Percentiles rank a stretch among this genome's conserved stretches.
Evolutionary conservation across 345 rosid genomes (phyloP).

Genomic region (Psidium guajava): DNA sequence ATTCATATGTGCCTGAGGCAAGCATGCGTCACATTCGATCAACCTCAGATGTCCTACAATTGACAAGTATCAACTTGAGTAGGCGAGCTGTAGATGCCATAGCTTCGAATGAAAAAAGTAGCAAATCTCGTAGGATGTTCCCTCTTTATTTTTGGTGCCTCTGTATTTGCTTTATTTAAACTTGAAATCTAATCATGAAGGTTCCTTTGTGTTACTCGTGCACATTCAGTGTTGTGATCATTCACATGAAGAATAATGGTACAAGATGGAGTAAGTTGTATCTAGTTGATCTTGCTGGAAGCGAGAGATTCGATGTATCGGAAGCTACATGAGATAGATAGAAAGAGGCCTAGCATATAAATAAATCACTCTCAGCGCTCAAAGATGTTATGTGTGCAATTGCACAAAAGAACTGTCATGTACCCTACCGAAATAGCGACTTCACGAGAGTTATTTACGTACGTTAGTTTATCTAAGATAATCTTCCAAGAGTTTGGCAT

Average conservation of each 20-base stretch:
- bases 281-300: constrained; percentile 91
- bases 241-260: constrained; percentile 67
- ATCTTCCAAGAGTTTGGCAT: not conserved
- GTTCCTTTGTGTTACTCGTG: not conserved
- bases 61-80: constrained; percentile 64
- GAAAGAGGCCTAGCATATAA: constrained; percentile 88
- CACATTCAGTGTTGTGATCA: constrained; percentile 66
- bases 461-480: not conserved
- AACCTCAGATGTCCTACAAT: constrained; percentile 68
- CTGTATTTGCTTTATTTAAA: not conserved
- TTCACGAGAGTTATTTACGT: constrained; percentile 86
- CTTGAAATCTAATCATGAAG: not conserved
- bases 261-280: constrained; percentile 67
- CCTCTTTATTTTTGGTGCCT: not conserved
- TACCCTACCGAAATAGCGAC: constrained; percentile 92
- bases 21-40: constrained; percentile 72
- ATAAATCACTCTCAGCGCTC: constrained; percentile 83
- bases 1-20: constrained; percentile 94
- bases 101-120: constrained; percentile 84
- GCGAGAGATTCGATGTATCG: constrained; percentile 91
- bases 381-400: constrained; percentile 90
- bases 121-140: constrained; percentile 84
- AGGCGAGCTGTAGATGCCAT: constrained; percentile 83
- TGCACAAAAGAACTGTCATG: constrained; percentile 73
- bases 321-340: constrained; percentile 92